phyloP scores from a whole-genome alignment of 2,329 filamentous ascomycete species.

The Thelonectria olida region DNA sequence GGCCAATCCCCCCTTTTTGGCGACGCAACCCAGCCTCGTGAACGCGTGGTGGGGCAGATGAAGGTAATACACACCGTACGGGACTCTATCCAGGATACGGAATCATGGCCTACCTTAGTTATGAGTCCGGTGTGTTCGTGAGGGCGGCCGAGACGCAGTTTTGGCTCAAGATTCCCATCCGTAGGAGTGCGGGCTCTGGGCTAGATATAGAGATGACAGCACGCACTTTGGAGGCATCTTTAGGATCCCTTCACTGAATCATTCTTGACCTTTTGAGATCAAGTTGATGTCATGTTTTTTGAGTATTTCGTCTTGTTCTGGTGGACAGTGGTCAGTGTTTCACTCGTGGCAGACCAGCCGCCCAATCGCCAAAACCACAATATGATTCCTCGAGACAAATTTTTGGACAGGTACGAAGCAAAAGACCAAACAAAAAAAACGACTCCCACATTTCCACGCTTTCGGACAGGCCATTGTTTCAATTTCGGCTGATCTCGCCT shows the following conservation, averaged over 20 bases:
- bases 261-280: too few relatives aligned
- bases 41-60: background rate
- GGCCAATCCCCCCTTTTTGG: background rate
- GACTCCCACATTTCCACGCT: background rate
- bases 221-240: background rate
- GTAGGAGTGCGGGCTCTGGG: background rate
- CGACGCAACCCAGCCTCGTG: background rate
- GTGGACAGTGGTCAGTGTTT: background rate
- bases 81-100: background rate
- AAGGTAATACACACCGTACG: background rate
- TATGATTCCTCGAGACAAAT: background rate
- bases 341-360: background rate
- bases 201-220: background rate
- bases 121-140: background rate
- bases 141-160: constrained; percentile 8
- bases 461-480: background rate
- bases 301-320: background rate
- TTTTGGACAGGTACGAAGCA: background rate
- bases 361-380: background rate
- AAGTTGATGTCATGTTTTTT: too few relatives aligned
- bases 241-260: background rate
- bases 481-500: constrained; percentile 18
- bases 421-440: background rate
- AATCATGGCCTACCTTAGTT: background rate
- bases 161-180: background rate